These are phyloP conservation scores for Salicornia ramosissima DNA, from an alignment of 148 eudicot species.

Conservation along the genomic window DNA sequence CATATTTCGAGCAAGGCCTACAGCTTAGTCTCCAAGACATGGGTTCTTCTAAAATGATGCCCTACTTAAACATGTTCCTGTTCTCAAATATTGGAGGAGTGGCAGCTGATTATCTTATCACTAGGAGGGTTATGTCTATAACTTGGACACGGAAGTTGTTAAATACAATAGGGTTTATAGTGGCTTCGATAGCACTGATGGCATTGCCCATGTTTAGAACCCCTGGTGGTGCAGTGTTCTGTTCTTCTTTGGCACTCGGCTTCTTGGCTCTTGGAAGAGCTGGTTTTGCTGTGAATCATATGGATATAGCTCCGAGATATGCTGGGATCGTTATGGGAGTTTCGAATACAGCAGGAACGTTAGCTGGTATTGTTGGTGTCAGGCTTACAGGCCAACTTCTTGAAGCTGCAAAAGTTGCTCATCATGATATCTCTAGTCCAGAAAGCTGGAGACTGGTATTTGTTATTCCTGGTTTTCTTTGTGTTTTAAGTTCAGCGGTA, in stretches of 20 bases:
- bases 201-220: conserved; percentile 68
- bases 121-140: conserved; percentile 60
- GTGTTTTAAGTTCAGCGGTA: conserved; percentile 68
- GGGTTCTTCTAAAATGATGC: conserved; percentile 92
- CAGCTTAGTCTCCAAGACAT: conserved; percentile 86
- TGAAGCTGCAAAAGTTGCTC: conserved; percentile 78
- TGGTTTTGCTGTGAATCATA: conserved; percentile 95
- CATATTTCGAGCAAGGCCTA: conserved; percentile 83
- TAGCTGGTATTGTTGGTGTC: conserved; percentile 91
- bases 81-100: conserved; percentile 84
- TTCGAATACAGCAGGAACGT: conserved; percentile 91
- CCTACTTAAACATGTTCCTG: conserved; percentile 69
- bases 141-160: conserved; percentile 71
- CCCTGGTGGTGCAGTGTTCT: conserved; percentile 67
- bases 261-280: conserved; percentile 96
- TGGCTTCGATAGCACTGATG: conserved; percentile 73
- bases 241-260: conserved; percentile 93
- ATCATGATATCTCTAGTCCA: conserved; percentile 66
- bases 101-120: conserved; percentile 73
- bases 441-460: conserved; percentile 87
- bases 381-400: conserved; percentile 83
- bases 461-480: conserved; percentile 72
- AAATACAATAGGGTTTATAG: conserved; percentile 73
- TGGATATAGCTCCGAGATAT: conserved; percentile 95
- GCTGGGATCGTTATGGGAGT: conserved; percentile 98